These are phyloP conservation scores for Hanseniaspora vineae DNA, from an alignment of 805 yeast species.

Conservation along the genomic window DNA sequence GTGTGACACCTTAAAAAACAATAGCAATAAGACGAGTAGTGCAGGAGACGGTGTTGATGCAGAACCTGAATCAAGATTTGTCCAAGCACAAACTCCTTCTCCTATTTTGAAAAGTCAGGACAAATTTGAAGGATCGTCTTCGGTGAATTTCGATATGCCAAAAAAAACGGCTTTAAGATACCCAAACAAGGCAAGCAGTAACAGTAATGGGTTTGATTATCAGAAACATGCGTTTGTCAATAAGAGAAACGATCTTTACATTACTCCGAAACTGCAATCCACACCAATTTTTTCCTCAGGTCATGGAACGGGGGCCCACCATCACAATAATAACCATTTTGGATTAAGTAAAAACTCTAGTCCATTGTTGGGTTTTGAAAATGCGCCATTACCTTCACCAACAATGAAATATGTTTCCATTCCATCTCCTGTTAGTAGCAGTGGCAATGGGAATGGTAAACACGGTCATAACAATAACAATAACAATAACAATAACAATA, in stretches of 20 bases:
- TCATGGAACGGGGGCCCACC: background rate
- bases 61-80: slow-evolving; percentile 24
- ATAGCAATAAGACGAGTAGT: slow-evolving; percentile 1
- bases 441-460: background rate
- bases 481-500: background rate
- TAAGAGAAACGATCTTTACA: background rate
- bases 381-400: background rate
- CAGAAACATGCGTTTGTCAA: too few species aligned
- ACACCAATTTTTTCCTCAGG: background rate
- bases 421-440: background rate
- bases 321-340: background rate
- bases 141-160: background rate
- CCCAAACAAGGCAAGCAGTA: too few species aligned
- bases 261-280: background rate
- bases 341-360: too few species aligned
- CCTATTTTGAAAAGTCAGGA: slow-evolving; percentile 31
- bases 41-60: slow-evolving; percentile 6
- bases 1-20: background rate
- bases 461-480: background rate
- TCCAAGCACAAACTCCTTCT: slow-evolving; percentile 29
- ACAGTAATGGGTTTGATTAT: background rate
- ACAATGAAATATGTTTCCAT: background rate
- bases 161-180: background rate
- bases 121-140: slow-evolving; percentile 11
- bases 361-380: too few species aligned